A percentile compares a stretch with the other conserved stretches of the same genome.
phyloP scores from a whole-genome alignment of 2,329 filamentous ascomycete species.

The Trichoderma sp. region DNA sequence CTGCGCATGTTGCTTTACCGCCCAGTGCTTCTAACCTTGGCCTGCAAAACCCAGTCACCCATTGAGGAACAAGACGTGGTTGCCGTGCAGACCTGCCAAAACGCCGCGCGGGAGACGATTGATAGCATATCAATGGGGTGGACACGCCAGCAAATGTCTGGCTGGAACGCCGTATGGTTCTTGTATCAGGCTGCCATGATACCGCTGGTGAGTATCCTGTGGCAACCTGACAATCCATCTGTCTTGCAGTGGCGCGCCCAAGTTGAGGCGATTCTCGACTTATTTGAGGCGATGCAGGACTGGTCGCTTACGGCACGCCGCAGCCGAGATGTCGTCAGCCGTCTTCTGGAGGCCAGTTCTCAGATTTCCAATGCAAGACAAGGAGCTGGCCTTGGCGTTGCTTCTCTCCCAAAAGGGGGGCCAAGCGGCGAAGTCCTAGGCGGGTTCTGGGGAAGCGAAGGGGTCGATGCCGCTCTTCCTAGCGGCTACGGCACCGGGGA shows the following conservation, averaged over 20 bases:
- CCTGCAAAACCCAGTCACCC: constrained; percentile 52
- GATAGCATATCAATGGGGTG: constrained; percentile 71
- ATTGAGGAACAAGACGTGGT: constrained; percentile 63
- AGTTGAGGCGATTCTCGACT: constrained; percentile 59
- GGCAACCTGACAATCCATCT: constrained; percentile 57
- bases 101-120: constrained; percentile 70
- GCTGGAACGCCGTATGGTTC: constrained; percentile 82
- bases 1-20: constrained; percentile 75
- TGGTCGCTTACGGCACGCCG: constrained; percentile 65
- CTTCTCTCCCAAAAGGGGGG: not conserved
- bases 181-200: constrained; percentile 81
- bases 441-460: constrained; percentile 5
- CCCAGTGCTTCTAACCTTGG: constrained; percentile 68
- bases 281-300: constrained; percentile 64
- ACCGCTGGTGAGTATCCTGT: constrained; percentile 73
- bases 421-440: not conserved
- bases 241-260: constrained; percentile 57
- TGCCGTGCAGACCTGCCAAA: constrained; percentile 68
- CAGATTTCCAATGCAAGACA: constrained; percentile 29
- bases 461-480: not conserved
- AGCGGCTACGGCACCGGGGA: not conserved
- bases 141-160: constrained; percentile 71
- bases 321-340: constrained; percentile 63
- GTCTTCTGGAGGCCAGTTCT: constrained; percentile 62
- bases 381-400: not conserved